Evolutionary conservation across 345 rosid genomes (phyloP).

Genomic region (Cardamine chenopodiifolia): DNA sequence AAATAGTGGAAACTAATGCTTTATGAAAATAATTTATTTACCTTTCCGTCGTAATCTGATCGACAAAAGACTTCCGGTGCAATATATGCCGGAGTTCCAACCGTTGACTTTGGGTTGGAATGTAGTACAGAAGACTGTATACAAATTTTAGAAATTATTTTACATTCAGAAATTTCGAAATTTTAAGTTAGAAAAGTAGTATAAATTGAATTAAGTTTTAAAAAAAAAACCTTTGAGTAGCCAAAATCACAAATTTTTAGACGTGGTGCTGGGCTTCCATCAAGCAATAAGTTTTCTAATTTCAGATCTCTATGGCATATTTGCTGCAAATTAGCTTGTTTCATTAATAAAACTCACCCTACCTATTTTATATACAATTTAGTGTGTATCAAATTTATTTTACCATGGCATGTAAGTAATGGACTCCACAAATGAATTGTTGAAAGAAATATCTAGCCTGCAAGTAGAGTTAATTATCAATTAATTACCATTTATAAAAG

Average conservation of each 20-base stretch:
- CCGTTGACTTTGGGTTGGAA: conserved; percentile 95
- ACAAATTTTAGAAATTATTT: background rate
- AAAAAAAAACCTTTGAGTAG: conserved; percentile 77
- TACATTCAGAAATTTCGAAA: background rate
- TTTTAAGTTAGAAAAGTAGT: background rate
- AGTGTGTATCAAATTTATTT: background rate
- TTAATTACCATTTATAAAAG: background rate
- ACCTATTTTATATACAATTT: background rate
- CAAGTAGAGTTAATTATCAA: background rate
- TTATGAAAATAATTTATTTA: conserved; percentile 26
- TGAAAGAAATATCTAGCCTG: conserved; percentile 86
- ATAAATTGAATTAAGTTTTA: background rate
- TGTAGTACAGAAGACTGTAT: conserved; percentile 83
- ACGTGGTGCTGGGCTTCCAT: conserved; percentile 93
- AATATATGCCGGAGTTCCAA: conserved; percentile 99
- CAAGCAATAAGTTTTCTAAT: conserved; percentile 82
- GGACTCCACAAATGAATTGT: conserved; percentile 71
- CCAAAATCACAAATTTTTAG: conserved; percentile 97
- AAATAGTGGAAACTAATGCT: conserved; percentile 2
- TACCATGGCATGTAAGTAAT: conserved; percentile 75
- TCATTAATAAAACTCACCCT: background rate
- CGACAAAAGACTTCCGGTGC: conserved; percentile 90
- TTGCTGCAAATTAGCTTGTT: conserved; percentile 58
- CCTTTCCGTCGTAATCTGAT: conserved; percentile 95
- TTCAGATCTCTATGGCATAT: conserved; percentile 93